Percentiles rank a stretch among this genome's conserved stretches.
phyloP scores from a whole-genome alignment of 352 stramenopile genomes.

The Thalassiosira allenii region DNA sequence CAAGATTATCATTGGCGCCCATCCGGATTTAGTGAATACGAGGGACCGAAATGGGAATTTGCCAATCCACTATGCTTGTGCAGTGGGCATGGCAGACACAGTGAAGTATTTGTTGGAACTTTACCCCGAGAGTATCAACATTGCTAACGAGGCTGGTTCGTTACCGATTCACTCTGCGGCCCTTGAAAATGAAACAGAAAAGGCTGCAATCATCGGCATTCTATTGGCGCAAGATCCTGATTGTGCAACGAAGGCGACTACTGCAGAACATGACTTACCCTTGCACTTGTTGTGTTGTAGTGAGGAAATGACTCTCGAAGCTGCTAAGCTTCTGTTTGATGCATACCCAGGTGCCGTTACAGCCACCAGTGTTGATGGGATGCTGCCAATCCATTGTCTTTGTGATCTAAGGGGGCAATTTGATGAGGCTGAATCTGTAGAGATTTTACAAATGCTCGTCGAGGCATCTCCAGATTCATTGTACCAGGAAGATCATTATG shows the following conservation, averaged over 20 bases:
- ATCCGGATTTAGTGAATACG: background rate
- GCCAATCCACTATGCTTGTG: background rate
- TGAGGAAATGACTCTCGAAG: no score
- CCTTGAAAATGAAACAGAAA: no score
- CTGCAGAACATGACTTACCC: no score
- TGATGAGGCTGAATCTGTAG: background rate
- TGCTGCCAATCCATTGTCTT: constrained; percentile 18
- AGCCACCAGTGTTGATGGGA: background rate
- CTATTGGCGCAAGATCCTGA: no score
- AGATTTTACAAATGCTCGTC: constrained; percentile 16
- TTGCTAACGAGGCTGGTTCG: background rate
- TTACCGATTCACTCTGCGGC: constrained; percentile 3
- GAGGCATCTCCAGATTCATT: constrained; percentile 13
- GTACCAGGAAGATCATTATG: background rate
- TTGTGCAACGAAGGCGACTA: no score
- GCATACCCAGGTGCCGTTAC: background rate
- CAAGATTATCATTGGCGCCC: background rate
- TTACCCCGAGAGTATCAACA: constrained; percentile 1
- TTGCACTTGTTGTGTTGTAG: no score
- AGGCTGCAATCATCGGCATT: no score
- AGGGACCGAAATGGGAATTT: background rate
- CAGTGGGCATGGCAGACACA: background rate
- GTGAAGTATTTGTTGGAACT: background rate
- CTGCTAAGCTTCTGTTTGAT: background rate
- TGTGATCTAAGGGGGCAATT: background rate